Conservation (phyloP, 169 alveolate species). For the Eimeria sp. region DNA sequence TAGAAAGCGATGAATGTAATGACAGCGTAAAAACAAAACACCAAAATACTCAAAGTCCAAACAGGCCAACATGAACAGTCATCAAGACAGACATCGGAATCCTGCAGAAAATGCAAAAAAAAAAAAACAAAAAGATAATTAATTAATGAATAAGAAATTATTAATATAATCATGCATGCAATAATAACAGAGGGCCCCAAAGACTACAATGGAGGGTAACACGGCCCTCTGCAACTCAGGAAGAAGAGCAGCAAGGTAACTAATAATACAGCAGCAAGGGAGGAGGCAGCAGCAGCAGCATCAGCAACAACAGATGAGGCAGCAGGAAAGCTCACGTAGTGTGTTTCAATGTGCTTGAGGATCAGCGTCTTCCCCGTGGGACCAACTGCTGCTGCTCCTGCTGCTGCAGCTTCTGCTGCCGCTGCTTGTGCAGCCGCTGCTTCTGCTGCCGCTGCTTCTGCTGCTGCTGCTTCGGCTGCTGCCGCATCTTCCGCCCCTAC, state of each 20-base stretch:
- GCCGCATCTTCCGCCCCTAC: neutral
- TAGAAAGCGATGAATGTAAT: conserved; percentile 78
- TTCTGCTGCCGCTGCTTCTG: neutral
- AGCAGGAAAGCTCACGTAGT: neutral
- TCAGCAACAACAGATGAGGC: neutral
- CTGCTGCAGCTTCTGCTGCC: neutral
- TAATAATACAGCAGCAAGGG: neutral
- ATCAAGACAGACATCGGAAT: conserved; percentile 57
- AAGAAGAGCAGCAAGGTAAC: neutral
- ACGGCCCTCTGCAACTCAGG: neutral
- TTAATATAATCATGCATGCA: no score
- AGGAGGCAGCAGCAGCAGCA: neutral
- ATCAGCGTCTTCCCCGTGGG: neutral
- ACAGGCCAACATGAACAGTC: conserved; percentile 82
- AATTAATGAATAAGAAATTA: no score
- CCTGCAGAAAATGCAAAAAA: conserved; percentile 14
- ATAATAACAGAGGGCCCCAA: no score
- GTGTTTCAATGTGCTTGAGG: neutral
- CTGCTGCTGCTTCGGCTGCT: neutral
- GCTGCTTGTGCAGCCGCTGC: neutral
- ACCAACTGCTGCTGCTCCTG: neutral
- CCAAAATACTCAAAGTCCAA: conserved; percentile 75
- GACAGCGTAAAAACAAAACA: conserved; percentile 38
- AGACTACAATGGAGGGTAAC: no score
- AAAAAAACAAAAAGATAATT: neutral